phyloP scores from a whole-genome alignment of 257 asterid species.

The Solanum rostratum region DNA sequence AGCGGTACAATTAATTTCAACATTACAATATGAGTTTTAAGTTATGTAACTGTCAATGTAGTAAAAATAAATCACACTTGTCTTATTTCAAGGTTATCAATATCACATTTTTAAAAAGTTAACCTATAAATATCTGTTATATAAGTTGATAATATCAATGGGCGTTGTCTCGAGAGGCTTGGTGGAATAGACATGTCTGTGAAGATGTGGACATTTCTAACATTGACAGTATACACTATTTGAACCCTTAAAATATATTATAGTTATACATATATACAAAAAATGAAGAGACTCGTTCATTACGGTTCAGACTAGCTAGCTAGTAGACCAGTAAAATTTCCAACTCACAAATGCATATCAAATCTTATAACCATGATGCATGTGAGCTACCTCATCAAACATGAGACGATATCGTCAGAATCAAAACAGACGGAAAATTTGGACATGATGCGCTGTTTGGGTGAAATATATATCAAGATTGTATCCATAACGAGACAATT shows the following conservation, averaged over 20 bases:
- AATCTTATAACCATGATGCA: not conserved
- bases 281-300: not conserved
- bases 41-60: not conserved
- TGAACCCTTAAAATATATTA: not conserved
- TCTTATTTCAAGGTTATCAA: not conserved
- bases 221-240: not conserved
- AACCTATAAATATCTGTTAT: not conserved
- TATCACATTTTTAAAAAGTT: not conserved
- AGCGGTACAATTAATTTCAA: not conserved
- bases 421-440: not conserved
- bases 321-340: not conserved
- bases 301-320: not conserved
- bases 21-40: not conserved
- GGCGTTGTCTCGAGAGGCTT: too few relatives aligned
- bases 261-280: not conserved
- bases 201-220: too few relatives aligned
- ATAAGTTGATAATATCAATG: not conserved
- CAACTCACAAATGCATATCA: not conserved
- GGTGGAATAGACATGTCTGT: too few relatives aligned
- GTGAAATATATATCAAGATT: not conserved
- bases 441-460: not conserved
- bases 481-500: not conserved
- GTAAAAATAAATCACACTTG: too few relatives aligned
- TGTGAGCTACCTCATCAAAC: not conserved
- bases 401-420: not conserved